phyloP scores from a whole-genome alignment of 2,329 filamentous ascomycete genomes.

The Arthrobotrys musiformis region DNA sequence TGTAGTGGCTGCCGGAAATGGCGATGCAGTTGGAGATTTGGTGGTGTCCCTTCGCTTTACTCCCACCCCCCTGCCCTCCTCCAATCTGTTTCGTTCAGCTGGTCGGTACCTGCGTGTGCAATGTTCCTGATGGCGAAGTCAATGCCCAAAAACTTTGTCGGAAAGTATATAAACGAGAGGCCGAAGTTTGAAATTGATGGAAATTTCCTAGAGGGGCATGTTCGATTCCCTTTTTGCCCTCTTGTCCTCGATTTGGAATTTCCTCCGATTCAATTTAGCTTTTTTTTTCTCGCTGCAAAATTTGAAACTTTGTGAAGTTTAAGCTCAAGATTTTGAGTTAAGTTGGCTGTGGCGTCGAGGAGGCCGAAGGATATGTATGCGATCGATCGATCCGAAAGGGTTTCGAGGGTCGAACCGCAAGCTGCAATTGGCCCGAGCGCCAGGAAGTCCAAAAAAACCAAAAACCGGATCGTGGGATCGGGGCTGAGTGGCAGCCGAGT shows the following conservation, averaged over 20 bases:
- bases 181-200: conserved; percentile 16
- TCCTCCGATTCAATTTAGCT: background rate
- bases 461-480: conserved; percentile 7
- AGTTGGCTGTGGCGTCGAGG: background rate
- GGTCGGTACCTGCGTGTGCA: background rate
- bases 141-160: conserved; percentile 13
- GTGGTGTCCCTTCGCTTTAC: background rate
- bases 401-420: no score
- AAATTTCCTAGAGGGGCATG: background rate
- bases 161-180: conserved; percentile 30
- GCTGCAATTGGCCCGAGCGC: background rate
- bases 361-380: background rate
- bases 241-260: background rate
- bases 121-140: conserved; percentile 7
- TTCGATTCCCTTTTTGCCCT: no score
- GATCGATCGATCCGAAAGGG: background rate
- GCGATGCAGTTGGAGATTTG: conserved; percentile 51
- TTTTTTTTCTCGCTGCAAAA: background rate
- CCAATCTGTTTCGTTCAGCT: background rate
- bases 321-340: conserved; percentile 5
- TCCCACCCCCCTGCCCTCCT: background rate
- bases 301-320: background rate
- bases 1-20: conserved; percentile 52
- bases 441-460: no score
- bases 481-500: background rate